Evolutionary conservation across 164 flowering plant genomes (phyloP).

Genomic region (Platanus orientalis): DNA sequence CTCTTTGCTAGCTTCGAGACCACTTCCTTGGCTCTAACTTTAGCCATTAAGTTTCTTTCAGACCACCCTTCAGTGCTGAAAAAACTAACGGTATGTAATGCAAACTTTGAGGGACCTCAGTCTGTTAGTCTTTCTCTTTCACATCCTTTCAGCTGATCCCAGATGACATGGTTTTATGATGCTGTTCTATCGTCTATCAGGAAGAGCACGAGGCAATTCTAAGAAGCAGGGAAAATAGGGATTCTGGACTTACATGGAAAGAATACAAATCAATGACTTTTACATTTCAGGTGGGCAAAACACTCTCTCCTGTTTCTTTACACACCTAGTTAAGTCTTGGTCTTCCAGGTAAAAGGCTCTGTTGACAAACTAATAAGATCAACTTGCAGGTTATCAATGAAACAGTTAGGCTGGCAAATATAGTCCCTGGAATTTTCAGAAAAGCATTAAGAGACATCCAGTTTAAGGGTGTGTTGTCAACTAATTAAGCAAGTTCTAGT

Average conservation of each 20-base stretch:
- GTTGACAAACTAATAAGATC: background rate
- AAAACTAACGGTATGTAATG: conserved; percentile 48
- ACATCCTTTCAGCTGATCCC: background rate
- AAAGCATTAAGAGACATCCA: conserved; percentile 47
- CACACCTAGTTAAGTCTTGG: background rate
- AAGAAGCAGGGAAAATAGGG: conserved; percentile 21
- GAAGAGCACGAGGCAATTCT: conserved; percentile 38
- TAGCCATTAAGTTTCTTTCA: conserved; percentile 28
- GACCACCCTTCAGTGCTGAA: conserved; percentile 68
- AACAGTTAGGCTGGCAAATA: conserved; percentile 69
- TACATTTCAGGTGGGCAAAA: conserved; percentile 30
- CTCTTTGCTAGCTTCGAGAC: conserved; percentile 47
- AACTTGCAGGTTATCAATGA: conserved; percentile 62
- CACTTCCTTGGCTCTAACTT: conserved; percentile 29
- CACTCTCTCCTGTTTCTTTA: background rate
- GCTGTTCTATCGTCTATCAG: conserved; percentile 16
- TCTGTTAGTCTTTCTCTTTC: background rate
- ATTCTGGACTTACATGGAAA: conserved; percentile 36
- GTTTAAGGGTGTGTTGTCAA: conserved; percentile 43
- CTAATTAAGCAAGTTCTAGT: background rate
- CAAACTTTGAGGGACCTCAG: background rate
- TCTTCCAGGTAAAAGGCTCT: no score
- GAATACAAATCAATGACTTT: conserved; percentile 47
- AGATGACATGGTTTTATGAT: conserved; percentile 6
- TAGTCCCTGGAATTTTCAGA: conserved; percentile 68